Evolutionary conservation across 2,329 filamentous ascomycete species (phyloP), one percentile per base, ranked within the genome.

Genomic region (Hypocrella siamensis): DNA sequence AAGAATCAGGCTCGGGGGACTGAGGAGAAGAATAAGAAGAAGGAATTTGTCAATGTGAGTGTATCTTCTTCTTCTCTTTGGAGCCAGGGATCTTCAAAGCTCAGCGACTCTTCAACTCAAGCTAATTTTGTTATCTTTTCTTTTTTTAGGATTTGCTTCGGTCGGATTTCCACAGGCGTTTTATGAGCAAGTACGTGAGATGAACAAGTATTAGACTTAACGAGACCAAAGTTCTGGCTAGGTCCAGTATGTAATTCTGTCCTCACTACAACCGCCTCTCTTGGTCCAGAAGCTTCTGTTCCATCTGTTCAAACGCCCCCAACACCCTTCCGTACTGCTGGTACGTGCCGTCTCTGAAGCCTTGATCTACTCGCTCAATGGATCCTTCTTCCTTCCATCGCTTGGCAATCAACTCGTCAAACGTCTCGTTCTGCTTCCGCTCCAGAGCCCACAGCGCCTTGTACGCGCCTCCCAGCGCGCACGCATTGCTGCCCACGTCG

Each of bases 1-100:
- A 96, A 93, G 64, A 98, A 98, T 55, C 90, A 98, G 60, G 90
- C 88, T 21, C 71, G 90, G 36, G 90, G 88, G 7, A 93, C 86
- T 1, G 88, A 96, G 49, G 84, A 94, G 40, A 86, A 79, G 62
- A 75, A 79, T 40, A 73, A 85, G 62, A 73, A 70, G 57, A 92
- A 88, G 62, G 86, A 93, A 56, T 98, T 98, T 59, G 86, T 98
- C 55, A 98, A 98, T 51, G 85, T 83, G 53, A 60, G 75, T 35
- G 11, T 25, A 28, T 31, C n/a, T 9, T 36, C 17, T 37, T 24
- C 30, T 17, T 17, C 16, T 15, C 3, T 28, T 17, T n/a, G 10
- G 21, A 7, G 7, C 21, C 21, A 7, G n/a, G n/a, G n/a, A n/a
- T 22, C 21, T 12, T 12, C 21, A 7, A 22, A 22, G 7, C 21